These are phyloP conservation scores for Vanrija pseudolonga DNA, from an alignment of 1,284 basidiomycete species.

Conservation along the genomic window DNA sequence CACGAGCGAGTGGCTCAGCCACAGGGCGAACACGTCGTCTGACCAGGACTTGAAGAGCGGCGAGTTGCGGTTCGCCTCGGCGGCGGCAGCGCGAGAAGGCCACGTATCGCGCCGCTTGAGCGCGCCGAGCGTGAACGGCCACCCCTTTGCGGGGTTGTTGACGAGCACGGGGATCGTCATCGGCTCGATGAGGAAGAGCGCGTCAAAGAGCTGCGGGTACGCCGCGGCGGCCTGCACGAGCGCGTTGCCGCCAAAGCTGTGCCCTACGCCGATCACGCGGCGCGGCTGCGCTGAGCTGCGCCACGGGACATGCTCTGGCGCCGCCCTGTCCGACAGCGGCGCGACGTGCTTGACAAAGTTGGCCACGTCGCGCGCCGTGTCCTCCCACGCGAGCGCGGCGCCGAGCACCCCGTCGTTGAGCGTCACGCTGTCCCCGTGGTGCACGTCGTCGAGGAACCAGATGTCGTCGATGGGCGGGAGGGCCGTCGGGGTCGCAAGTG, in stretches of 20 bases:
- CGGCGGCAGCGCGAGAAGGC: constrained; percentile 60
- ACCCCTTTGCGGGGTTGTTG: constrained; percentile 9
- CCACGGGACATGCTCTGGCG: constrained; percentile 1
- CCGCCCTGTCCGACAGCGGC: constrained; percentile 36
- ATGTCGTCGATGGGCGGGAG: constrained; percentile 61
- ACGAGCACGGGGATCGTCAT: constrained; percentile 30
- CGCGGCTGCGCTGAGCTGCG: constrained; percentile 28
- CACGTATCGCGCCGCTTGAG: constrained; percentile 64
- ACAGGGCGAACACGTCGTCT: constrained; percentile 61
- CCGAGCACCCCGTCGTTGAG: constrained; percentile 60
- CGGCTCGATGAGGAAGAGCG: constrained; percentile 75
- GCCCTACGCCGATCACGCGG: constrained; percentile 61
- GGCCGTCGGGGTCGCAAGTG: background rate
- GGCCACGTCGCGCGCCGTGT: constrained; percentile 45
- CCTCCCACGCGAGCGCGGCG: constrained; percentile 33
- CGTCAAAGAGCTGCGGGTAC: constrained; percentile 65
- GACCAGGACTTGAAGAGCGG: constrained; percentile 49
- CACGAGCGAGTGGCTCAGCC: constrained; percentile 64
- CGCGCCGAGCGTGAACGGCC: constrained; percentile 50
- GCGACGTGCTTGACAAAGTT: constrained; percentile 48
- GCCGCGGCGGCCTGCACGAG: constrained; percentile 60
- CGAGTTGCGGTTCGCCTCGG: constrained; percentile 54
- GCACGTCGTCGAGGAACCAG: constrained; percentile 71
- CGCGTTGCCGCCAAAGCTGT: constrained; percentile 74
- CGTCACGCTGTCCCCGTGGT: constrained; percentile 70